Evolutionary conservation across 2,329 filamentous ascomycete species (phyloP), one percentile per base, ranked within the genome.

Genomic region (Fusarium heterosporum): DNA sequence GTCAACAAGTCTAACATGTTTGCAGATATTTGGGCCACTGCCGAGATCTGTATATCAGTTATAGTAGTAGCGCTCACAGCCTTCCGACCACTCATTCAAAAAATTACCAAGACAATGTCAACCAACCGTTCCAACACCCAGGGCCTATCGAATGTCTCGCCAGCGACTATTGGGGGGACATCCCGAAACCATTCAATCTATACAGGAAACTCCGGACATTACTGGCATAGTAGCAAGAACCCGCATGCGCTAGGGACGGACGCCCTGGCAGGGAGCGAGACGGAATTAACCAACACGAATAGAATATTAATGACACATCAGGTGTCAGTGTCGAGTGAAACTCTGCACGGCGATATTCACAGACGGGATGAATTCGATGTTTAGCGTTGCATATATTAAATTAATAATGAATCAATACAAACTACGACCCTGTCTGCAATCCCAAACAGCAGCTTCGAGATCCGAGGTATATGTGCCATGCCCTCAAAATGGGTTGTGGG

Each of bases 11-110:
- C 34, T 58, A 10, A 59, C 13, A 12, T 3, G 0, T 0, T 5
- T 7, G 2, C 11, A 59, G 56, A 59, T 13, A 51, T 59, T 1
- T 59, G 56, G 56, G 56, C 56, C 5, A 59, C 56, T 4, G 56
- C 56, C 3, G 54, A 59, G 19, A 59, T 59, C 2, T 59, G 56
- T 1, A 59, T 59, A 2, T 59, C 56, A 1, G 54, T 59, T 10
- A 51, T 59, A 28, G 55, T 59, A 2, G 56, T 59, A 4, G 42
- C 56, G 2, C 11, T 59, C 0, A 59, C 56, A 3, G 54, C 54
- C 1, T 22, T 59, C 0, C 54, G 56, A 0, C 56, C 56, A 0
- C 56, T 59, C 2, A 36, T 59, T 3, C 42, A 36, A 9, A 58
- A 59, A 4, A 32, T 59, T 2, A 50, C 41, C 3, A 42, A 51